Evolutionary conservation across 139 green algal species (phyloP).

Genomic region (Chlamydomonas schloesseri): DNA sequence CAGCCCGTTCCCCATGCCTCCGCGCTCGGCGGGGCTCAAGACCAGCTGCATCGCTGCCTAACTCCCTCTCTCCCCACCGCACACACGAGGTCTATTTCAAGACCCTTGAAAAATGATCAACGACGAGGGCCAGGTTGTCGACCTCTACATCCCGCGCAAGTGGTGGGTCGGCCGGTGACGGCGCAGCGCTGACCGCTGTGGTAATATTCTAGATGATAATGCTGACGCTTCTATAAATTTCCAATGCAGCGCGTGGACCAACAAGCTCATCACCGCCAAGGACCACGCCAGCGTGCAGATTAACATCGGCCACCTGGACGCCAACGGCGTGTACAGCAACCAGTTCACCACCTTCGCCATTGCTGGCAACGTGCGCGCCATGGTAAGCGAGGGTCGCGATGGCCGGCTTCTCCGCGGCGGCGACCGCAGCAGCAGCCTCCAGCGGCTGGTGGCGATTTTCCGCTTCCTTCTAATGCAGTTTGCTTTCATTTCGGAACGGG

Average conservation of each 20-base stretch:
- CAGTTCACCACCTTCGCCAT: conserved; percentile 97
- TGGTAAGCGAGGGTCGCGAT: conserved; percentile 66
- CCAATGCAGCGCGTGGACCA: conserved; percentile 94
- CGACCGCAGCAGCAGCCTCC: too few relatives aligned
- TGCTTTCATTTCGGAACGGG: too few relatives aligned
- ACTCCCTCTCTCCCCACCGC: too few relatives aligned
- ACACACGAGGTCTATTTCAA: too few relatives aligned
- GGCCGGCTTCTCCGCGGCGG: too few relatives aligned
- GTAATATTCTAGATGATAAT: not conserved
- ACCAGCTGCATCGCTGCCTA: too few relatives aligned
- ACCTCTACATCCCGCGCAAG: conserved; percentile 99
- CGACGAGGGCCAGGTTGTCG: conserved; percentile 93
- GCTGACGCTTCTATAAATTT: not conserved
- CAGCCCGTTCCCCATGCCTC: too few relatives aligned
- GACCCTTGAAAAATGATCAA: conserved; percentile 85
- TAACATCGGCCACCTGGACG: conserved; percentile 98
- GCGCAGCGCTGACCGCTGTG: not conserved
- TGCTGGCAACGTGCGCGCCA: conserved; percentile 85
- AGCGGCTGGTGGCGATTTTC: too few relatives aligned
- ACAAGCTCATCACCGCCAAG: conserved; percentile 99
- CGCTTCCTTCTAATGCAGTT: too few relatives aligned
- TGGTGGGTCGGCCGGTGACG: conserved; percentile 79
- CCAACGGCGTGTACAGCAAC: conserved; percentile 94
- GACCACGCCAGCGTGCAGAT: conserved; percentile 98
- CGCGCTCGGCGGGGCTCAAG: too few relatives aligned